Evolutionary conservation across 768 basidiomycete species (phyloP), one percentile per base, ranked within the genome.

Genomic region (Suillus alpinus): DNA sequence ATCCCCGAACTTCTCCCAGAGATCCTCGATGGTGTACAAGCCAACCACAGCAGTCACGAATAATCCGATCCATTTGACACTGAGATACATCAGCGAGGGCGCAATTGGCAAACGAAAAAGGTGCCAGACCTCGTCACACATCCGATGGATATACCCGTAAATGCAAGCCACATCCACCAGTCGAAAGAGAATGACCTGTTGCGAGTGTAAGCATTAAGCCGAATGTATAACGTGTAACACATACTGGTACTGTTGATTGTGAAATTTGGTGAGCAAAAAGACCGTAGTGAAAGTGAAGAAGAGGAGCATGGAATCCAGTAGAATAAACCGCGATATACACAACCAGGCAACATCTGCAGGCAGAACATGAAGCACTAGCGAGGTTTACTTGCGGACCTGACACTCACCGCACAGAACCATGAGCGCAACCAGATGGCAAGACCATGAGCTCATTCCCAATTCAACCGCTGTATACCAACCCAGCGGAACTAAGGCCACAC

Each of bases 1-100:
- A 74, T 99, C 95, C 8, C 96, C 96, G 72, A 98, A 95, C 75
- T 98, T 98, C 47, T 95, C 89, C 96, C 96, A 99, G 8, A 99
- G 84, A 68, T 99, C 97, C 74, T 98, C 95, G 59, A 98, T 85
- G 0, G 97, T 98, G 76, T 99, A 98, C 2, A 97, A 75, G 29
- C 97, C 97, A 41, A 98, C 94, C 56, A 98, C 79, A 8, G 94
- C 90, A 2, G 94, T 98, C 56, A 94, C 93, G 72, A 99, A 99
- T 12, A 97, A 79, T 40, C 97, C 97, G 56, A 99, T 85, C 89
- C 93, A 89, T 77, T 99, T 99, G 63, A 99, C 89, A 66, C 95
- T 97, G 68, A 4, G 26, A 36, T 3, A 60, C 41, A 52, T 50
- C 36, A 58, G 36, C 6, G 7, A 37, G 8, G 18, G 12, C 13